Evolutionary conservation across 1,284 basidiomycete species (phyloP), one percentile per base, ranked within the genome.

Genomic region (Chondrostereum purpureum): DNA sequence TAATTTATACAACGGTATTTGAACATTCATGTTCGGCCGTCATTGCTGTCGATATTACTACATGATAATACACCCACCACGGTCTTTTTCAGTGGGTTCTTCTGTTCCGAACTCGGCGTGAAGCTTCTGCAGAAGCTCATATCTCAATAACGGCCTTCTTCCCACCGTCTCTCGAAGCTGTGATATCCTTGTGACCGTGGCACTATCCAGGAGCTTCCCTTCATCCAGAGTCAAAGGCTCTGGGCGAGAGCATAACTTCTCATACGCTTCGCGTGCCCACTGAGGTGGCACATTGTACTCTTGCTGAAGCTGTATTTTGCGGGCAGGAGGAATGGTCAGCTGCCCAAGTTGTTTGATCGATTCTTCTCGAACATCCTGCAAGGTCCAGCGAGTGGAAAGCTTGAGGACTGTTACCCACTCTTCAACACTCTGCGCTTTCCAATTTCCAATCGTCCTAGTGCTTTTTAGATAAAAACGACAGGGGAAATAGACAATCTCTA

Each of bases 391-490:
- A 4, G 47, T 52, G 12, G 50, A 36, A n/a, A 57, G 47, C 21
- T 53, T 51, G 21, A 54, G 41, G 16, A 52, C 50, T 14, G 46
- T 39, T 5, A 49, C 33, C 55, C 55, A 54, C 14, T 56, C 53
- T 18, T 47, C 39, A n/a, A 20, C 39, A 4, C 18, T 39, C 27
- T 45, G 47, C 17, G 12, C 21, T 43, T 43, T 48, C 27, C 16
- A 31, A 13, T 41, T 23, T n/a, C 39, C 39, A 18, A 41, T 19
- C n/a, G 21, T 12, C 10, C 39, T 19, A 20, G 4, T 21, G 2
- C 14, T 12, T 14, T n/a, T 21, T 14, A 3, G 17, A n/a, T n/a
- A 36, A 12, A 10, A 19, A 44, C 16, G 17, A 10, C 22, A 39
- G n/a, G 12, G 21, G 33, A 27, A 14, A 24, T 22, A 39, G 24